These are phyloP conservation scores for Psidium friedrichsthalianum DNA, from an alignment of 345 rosid genomes.

Conservation along the genomic window DNA sequence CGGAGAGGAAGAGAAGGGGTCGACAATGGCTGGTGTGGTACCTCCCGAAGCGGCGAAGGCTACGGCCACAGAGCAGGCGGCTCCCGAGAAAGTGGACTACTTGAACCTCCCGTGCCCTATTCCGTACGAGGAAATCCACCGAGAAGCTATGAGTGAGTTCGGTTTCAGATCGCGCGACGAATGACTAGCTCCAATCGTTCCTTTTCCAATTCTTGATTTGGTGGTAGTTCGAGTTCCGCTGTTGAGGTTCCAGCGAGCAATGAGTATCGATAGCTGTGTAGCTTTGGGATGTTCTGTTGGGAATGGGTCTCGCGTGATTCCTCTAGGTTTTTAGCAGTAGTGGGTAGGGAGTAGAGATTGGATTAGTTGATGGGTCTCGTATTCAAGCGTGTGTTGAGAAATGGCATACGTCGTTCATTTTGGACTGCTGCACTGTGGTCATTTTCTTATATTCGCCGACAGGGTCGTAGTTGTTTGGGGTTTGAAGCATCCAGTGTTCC, in stretches of 20 bases:
- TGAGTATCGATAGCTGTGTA: neutral
- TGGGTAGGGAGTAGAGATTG: neutral
- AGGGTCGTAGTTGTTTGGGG: neutral
- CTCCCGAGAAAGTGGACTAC: slow-evolving; percentile 54
- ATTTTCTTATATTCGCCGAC: neutral
- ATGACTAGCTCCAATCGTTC: neutral
- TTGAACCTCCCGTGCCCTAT: slow-evolving; percentile 76
- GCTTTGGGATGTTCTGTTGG: neutral
- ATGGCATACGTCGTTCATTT: neutral
- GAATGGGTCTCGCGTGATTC: neutral
- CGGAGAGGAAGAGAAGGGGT: neutral
- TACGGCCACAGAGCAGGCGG: neutral
- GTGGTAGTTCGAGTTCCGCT: neutral
- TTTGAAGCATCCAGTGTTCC: neutral
- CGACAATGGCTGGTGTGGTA: neutral
- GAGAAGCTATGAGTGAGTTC: slow-evolving; percentile 78
- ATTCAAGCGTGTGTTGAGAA: neutral
- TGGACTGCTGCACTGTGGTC: neutral
- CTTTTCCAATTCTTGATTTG: neutral
- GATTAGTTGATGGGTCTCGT: neutral
- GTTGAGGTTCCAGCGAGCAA: neutral
- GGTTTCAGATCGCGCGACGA: neutral
- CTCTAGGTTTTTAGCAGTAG: neutral
- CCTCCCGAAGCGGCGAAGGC: neutral
- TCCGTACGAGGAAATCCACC: slow-evolving; percentile 88